phyloP scores from a whole-genome alignment of 192 early-diverging fungal genomes.

The Phlyctochytrium arcticum region DNA sequence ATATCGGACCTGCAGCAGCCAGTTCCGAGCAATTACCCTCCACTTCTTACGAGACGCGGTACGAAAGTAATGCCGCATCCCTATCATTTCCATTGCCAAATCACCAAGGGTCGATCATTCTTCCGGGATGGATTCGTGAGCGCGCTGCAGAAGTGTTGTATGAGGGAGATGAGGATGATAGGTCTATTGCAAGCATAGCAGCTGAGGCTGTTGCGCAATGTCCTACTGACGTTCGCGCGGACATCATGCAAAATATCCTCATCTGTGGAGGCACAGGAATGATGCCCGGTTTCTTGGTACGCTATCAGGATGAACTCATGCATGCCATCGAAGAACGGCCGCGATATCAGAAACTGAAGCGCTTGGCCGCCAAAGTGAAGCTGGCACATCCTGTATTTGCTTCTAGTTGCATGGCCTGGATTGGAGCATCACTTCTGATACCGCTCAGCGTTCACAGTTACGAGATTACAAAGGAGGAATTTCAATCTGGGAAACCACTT shows the following conservation, averaged over 20 bases:
- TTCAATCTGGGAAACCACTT: too few relatives aligned
- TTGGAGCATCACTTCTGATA: too few relatives aligned
- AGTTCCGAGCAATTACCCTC: too few relatives aligned
- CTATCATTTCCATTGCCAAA: too few relatives aligned
- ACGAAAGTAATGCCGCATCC: not conserved
- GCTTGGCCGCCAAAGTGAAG: conserved; percentile 14
- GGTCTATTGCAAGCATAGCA: conserved; percentile 57
- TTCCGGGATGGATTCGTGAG: conserved; percentile 86
- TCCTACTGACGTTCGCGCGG: conserved; percentile 69
- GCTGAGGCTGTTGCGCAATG: conserved; percentile 54
- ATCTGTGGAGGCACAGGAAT: conserved; percentile 75
- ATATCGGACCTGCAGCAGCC: too few relatives aligned
- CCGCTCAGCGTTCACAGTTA: too few relatives aligned
- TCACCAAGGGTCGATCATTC: too few relatives aligned
- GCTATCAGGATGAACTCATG: conserved; percentile 61
- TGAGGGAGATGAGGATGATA: conserved; percentile 62
- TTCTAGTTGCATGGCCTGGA: conserved; percentile 70
- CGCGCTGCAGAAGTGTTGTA: conserved; percentile 75
- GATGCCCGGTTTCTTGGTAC: conserved; percentile 63
- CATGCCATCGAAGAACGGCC: conserved; percentile 41
- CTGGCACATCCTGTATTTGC: conserved; percentile 53
- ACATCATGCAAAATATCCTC: conserved; percentile 60
- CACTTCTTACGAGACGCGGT: too few relatives aligned
- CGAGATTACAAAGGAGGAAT: too few relatives aligned
- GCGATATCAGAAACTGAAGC: conserved; percentile 33